Base-by-base conservation (phyloP, 2,329 filamentous ascomycete genomes). In the Diaporthe longicolla region DNA sequence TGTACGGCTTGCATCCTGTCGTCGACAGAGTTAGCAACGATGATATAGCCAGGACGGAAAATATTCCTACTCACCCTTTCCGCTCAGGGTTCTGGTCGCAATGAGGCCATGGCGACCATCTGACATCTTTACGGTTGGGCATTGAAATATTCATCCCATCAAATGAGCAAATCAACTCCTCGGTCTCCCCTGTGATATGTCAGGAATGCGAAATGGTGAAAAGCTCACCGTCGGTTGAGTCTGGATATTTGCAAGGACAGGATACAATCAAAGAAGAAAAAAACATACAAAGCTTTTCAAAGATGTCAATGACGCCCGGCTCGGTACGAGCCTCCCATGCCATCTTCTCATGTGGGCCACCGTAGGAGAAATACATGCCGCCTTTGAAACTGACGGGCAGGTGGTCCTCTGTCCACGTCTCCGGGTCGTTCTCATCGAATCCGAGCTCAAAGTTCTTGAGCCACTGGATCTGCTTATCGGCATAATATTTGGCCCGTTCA, bases 1-100 rank as follows among this genome's bases (percentile, higher is more conserved):
- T 87, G 85, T 0, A 87, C 80, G 76, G 87, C 89, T 3, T 86
- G 83, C 78, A 89, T 87, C 0, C 87, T 87, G 19, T 81, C 81
- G 76, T 35, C 4, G 40, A 19, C 8, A 61, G 81, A 78, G 74
- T 78, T 17, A 65, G 59, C 24, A 50, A 17, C n/a, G 40, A 3
- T 2, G 19, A 21, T 26, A 35, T 13, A 13, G 0, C 0, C 59
- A 35, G 43, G 40, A 4, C 15, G 26, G 40, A 19, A 32, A 17
- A n/a, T 19, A 17, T 50, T 9, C 15, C 40, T 7, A 26, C 65
- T 71, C 81, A 82, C 72, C 83, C 85, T 74, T 85, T 85, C 3
- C 82, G 79, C 7, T 82, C 75, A 0, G 82, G 85, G 40, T 80
- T 82, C 75, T 87, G 84, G 76, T 87, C 85, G 57, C 82, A 81